These are phyloP conservation scores for Backusella sp. DNA, from an alignment of 192 early-diverging fungal genomes.

Conservation along the genomic window DNA sequence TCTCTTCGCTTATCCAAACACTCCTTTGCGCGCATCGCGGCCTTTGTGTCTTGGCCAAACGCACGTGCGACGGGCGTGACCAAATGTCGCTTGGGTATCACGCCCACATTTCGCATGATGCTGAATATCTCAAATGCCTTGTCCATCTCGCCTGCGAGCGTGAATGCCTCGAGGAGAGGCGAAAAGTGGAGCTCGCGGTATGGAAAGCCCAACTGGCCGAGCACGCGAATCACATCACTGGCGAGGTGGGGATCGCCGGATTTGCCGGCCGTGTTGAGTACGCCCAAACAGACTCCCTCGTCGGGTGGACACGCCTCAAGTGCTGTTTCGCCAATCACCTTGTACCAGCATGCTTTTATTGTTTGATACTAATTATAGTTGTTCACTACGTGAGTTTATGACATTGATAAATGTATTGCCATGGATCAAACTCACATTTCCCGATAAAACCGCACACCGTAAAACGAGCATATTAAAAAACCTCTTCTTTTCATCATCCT, in stretches of 20 bases:
- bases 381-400: neutral
- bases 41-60: slow-evolving; percentile 27
- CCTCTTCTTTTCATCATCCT: slow-evolving; percentile 19
- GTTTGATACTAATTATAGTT: slow-evolving; percentile 38
- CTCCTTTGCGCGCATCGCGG: slow-evolving; percentile 37
- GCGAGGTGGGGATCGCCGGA: slow-evolving; percentile 37
- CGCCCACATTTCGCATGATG: slow-evolving; percentile 51
- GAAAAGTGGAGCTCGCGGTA: slow-evolving; percentile 54
- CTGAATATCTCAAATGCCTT: slow-evolving; percentile 55
- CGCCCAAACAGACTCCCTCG: slow-evolving; percentile 44
- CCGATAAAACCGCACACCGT: slow-evolving; percentile 36
- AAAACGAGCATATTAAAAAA: slow-evolving; percentile 37
- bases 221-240: slow-evolving; percentile 39
- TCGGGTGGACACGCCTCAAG: slow-evolving; percentile 34
- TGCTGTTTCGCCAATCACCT: slow-evolving; percentile 25
- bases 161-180: slow-evolving; percentile 58
- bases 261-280: slow-evolving; percentile 41
- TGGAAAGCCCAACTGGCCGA: slow-evolving; percentile 35
- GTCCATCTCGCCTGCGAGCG: slow-evolving; percentile 43
- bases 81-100: slow-evolving; percentile 38
- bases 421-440: slow-evolving; percentile 30
- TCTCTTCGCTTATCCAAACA: slow-evolving; percentile 38
- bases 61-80: slow-evolving; percentile 37
- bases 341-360: slow-evolving; percentile 43
- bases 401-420: neutral